Conservation (phyloP, 1,284 basidiomycete species). For the Cerioporus squamosus region DNA sequence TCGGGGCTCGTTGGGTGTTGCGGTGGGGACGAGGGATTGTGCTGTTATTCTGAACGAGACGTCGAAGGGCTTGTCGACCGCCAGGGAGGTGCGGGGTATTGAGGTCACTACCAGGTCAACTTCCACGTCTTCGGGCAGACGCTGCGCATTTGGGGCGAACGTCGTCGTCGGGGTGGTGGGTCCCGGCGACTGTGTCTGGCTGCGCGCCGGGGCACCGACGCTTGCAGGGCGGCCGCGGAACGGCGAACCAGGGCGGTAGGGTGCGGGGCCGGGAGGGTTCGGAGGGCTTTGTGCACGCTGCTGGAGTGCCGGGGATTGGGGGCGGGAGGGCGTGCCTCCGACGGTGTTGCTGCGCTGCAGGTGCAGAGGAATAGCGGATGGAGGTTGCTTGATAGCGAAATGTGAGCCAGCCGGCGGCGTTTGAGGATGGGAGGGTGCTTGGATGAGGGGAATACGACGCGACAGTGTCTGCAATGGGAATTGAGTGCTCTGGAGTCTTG, state of each 20-base stretch:
- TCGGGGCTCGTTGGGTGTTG: constrained; percentile 31
- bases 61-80: constrained; percentile 60
- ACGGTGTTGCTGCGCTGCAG: constrained; percentile 58
- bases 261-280: constrained; percentile 39
- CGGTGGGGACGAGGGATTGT: constrained; percentile 43
- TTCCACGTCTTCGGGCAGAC: constrained; percentile 48
- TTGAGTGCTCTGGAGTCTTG: too few relatives aligned
- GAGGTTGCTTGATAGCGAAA: constrained; percentile 50
- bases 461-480: constrained; percentile 59
- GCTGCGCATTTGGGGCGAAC: constrained; percentile 18
- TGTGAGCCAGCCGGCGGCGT: constrained; percentile 32
- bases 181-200: constrained; percentile 52
- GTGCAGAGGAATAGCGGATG: constrained; percentile 72
- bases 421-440: constrained; percentile 25
- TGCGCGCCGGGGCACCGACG: constrained; percentile 39
- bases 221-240: constrained; percentile 50
- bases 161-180: constrained; percentile 22
- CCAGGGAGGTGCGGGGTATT: constrained; percentile 48
- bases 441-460: constrained; percentile 64
- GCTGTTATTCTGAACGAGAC: constrained; percentile 56
- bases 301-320: constrained; percentile 53
- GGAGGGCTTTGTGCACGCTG: constrained; percentile 48
- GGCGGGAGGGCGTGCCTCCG: constrained; percentile 48
- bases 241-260: constrained; percentile 60
- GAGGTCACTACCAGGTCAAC: constrained; percentile 61